These are phyloP conservation scores for Pythium grandisporangium DNA, from an alignment of 352 stramenopile genomes.

Conservation along the genomic window DNA sequence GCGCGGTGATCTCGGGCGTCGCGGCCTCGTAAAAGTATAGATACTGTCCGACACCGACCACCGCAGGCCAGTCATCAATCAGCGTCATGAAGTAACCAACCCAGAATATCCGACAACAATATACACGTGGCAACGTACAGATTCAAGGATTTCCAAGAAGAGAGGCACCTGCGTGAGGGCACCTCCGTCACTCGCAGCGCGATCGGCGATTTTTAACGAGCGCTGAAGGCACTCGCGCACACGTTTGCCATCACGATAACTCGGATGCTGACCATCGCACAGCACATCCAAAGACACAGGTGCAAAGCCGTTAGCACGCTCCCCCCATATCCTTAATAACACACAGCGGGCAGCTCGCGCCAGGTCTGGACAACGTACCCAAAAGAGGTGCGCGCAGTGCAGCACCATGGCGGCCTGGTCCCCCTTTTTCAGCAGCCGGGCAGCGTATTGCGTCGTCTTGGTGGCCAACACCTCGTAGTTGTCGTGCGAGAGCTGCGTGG, in stretches of 20 bases:
- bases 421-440: constrained; percentile 94
- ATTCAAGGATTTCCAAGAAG: constrained; percentile 96
- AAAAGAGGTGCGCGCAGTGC: constrained; percentile 95
- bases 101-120: no score
- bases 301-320: no score
- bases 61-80: no score
- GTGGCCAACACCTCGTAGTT: constrained; percentile 96
- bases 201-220: constrained; percentile 93
- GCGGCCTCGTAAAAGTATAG: constrained; percentile 93
- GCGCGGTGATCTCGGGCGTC: constrained; percentile 53
- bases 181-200: constrained; percentile 45
- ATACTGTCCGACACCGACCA: constrained; percentile 44
- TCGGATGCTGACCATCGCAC: constrained; percentile 60
- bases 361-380: constrained; percentile 28
- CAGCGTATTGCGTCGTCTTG: constrained; percentile 94
- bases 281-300: constrained; percentile 1
- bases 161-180: constrained; percentile 86
- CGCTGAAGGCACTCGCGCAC: constrained; percentile 96
- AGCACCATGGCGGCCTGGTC: constrained; percentile 95
- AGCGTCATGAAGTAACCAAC: background rate
- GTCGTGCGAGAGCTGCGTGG: constrained; percentile 62
- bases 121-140: constrained; percentile 24
- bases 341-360: background rate
- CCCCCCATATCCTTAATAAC: no score
- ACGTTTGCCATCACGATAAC: constrained; percentile 87